These are phyloP conservation scores for Platanthera guangdongensis DNA, from an alignment of 106 monocot genomes.

Conservation along the genomic window DNA sequence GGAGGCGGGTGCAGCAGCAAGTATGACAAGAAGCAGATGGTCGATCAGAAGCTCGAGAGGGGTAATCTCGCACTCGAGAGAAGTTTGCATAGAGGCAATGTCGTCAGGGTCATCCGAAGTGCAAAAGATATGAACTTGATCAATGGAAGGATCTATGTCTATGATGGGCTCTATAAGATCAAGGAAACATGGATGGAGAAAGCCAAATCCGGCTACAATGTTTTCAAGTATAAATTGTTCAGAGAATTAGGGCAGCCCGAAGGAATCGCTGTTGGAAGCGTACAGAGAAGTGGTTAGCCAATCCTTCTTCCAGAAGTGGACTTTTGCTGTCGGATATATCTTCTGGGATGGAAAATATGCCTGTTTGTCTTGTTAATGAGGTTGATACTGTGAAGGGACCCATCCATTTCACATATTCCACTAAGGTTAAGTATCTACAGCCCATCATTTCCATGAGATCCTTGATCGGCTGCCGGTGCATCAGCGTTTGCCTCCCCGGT, in stretches of 20 bases:
- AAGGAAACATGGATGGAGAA: conserved; percentile 53
- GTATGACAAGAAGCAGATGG: conserved; percentile 17
- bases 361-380: conserved; percentile 72
- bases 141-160: conserved; percentile 58
- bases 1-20: conserved; percentile 30
- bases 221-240: conserved; percentile 69
- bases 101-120: conserved; percentile 60
- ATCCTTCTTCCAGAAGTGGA: conserved; percentile 42
- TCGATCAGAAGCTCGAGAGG: conserved; percentile 76
- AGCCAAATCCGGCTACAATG: conserved; percentile 49
- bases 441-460: conserved; percentile 16
- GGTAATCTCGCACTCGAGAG: conserved; percentile 80
- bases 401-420: conserved; percentile 41
- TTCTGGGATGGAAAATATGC: conserved; percentile 43
- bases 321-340: conserved; percentile 52
- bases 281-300: conserved; percentile 46
- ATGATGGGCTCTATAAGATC: conserved; percentile 78
- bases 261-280: conserved; percentile 57
- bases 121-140: conserved; percentile 24
- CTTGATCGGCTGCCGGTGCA: conserved; percentile 41
- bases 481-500: conserved; percentile 43
- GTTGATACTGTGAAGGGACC: conserved; percentile 51
- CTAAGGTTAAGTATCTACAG: conserved; percentile 20
- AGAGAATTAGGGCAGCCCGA: conserved; percentile 59
- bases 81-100: conserved; percentile 38